Evolutionary conservation across 495 filamentous ascomycete genomes (phyloP), one percentile per base, ranked within the genome.

Genomic region (Hyaloscypha hepaticicola): DNA sequence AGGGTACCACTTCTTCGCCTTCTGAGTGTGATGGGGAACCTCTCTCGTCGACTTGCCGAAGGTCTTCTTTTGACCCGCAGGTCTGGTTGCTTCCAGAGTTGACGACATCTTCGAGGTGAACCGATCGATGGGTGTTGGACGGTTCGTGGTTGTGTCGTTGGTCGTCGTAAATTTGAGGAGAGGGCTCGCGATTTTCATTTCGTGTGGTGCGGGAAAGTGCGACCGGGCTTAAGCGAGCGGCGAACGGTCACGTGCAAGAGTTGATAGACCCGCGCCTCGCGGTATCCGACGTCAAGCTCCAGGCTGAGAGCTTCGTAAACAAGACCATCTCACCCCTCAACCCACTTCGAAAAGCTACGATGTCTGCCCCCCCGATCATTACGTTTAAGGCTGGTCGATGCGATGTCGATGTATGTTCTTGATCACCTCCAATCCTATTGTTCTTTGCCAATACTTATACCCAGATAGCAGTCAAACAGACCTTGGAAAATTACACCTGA

Each of bases 1-100:
- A 78, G 96, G 96, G 81, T 99, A 99, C 91, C 94, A 99, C 83
- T 98, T 99, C 87, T 89, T 86, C 75, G 94, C 95, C 90, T 96
- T 96, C 80, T 95, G 86, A 73, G 87, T 83, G 75, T 84, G 79
- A 77, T 87, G 83, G 74, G 91, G 91, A 77, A 99, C 86, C 78
- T 88, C 84, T 82, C 95, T 88, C 82, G 92, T 90, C 82, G 91
- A 90, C 88, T 96, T 97, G 83, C 91, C 93, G 86, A 97, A 97
- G 83, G 88, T 91, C 90, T 97, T 96, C 81, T 90, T 91, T 82
- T 87, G 80, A 72, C 72, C 77, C 71, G 82, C 77, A 64, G 79
- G 72, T 61, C 55, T 71, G 26, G 69, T 68, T 64, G 66, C 66
- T 63, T 72, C 67, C 45, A 50, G 50, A 53, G 57, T 58, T 72